Evolutionary conservation across 2,329 filamentous ascomycete genomes (phyloP).

Genomic region (Claviceps maximensis): DNA sequence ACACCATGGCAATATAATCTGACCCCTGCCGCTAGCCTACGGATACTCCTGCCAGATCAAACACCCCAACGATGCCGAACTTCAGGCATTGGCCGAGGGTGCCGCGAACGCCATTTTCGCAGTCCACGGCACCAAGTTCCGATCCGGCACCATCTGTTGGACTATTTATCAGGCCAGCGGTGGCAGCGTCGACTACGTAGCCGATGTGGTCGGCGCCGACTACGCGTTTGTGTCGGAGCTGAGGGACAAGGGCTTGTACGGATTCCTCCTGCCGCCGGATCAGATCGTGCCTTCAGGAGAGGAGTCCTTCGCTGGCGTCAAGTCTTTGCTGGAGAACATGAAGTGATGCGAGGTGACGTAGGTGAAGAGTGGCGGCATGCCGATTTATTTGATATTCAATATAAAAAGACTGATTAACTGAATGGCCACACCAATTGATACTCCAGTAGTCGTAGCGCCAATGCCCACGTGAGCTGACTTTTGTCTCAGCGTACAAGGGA

Average conservation of each 20-base stretch:
- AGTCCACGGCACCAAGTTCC: background rate
- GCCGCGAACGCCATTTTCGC: slow-evolving; percentile 21
- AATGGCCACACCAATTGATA: no score
- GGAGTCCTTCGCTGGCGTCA: slow-evolving; percentile 35
- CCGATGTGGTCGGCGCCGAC: slow-evolving; percentile 28
- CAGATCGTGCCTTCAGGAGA: slow-evolving; percentile 31
- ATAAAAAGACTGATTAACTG: no score
- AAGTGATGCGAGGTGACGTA: slow-evolving; percentile 15
- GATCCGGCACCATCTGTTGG: slow-evolving; percentile 25
- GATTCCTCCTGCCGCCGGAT: slow-evolving; percentile 28
- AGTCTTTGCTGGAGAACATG: slow-evolving; percentile 42
- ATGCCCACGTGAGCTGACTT: no score
- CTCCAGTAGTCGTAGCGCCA: no score
- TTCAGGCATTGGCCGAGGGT: slow-evolving; percentile 33
- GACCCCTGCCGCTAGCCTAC: slow-evolving; percentile 32
- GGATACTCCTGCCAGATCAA: slow-evolving; percentile 42
- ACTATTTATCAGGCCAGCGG: slow-evolving; percentile 16
- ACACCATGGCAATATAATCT: no score
- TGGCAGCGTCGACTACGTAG: slow-evolving; percentile 31
- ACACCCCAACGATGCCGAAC: slow-evolving; percentile 32
- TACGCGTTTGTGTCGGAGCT: slow-evolving; percentile 26
- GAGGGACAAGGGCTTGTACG: slow-evolving; percentile 21
- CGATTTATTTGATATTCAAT: no score
- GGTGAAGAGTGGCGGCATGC: no score
- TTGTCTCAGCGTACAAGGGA: no score